Evolutionary conservation across 768 basidiomycete species (phyloP).

Genomic region (Boletellus ananiceps): DNA sequence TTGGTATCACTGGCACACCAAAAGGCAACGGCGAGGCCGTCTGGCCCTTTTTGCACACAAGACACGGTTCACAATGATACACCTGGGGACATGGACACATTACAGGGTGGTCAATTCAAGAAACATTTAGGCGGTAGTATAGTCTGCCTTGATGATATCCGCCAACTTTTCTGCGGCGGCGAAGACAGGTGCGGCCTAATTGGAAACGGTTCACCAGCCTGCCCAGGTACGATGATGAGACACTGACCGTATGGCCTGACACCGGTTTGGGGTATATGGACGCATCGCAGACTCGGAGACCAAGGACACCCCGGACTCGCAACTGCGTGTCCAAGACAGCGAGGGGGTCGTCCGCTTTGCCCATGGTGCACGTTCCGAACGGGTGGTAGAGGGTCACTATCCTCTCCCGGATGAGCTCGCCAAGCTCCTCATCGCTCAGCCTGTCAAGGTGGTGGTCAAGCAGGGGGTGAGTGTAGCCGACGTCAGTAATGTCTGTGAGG

Average conservation of each 20-base stretch:
- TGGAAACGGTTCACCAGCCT: not conserved
- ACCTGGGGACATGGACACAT: not conserved
- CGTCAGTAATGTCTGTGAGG: conserved; percentile 34
- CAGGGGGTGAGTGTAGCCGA: conserved; percentile 21
- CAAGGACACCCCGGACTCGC: conserved; percentile 39
- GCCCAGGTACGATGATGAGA: not conserved
- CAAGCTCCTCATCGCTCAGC: conserved; percentile 34
- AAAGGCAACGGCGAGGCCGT: conserved; percentile 12
- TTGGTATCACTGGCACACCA: conserved; percentile 46
- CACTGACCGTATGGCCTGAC: conserved; percentile 43
- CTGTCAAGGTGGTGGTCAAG: conserved; percentile 37
- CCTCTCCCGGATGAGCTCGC: conserved; percentile 29
- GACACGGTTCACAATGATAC: not conserved
- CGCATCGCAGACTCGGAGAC: conserved; percentile 45
- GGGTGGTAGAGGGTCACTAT: conserved; percentile 44
- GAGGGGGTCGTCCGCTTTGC: conserved; percentile 35
- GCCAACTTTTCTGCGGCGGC: conserved; percentile 35
- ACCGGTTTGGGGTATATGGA: conserved; percentile 41
- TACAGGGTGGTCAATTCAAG: no score
- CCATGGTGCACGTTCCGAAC: conserved; percentile 34
- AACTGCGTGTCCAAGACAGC: conserved; percentile 44
- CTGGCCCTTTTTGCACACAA: conserved; percentile 31
- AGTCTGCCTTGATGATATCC: conserved; percentile 29
- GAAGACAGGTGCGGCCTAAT: conserved; percentile 27
- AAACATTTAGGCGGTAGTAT: not conserved